Base-by-base conservation (phyloP, 805 yeast species). In the Starmerella floricola region DNA sequence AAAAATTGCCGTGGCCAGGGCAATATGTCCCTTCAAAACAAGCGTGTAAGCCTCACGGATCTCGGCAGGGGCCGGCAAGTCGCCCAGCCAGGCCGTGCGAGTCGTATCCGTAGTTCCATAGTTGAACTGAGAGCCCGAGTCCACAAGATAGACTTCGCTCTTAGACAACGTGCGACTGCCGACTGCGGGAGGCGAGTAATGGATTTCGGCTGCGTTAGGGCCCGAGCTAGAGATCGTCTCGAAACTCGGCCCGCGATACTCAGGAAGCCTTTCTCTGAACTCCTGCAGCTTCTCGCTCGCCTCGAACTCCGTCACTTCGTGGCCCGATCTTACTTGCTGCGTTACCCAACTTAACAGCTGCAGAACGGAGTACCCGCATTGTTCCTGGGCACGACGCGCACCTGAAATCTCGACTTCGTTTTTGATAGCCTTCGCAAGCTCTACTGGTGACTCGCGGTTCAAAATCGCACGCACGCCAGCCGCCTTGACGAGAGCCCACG, bases 101-200 rank as follows among this genome's bases (percentile, higher is more conserved):
- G 98, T 91, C 21, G 88, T 84, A 58, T 91, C 98, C 0, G 98
- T 91, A 0, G 98, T 91, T 10, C 98, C 98, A 55, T 87, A 95
- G 18, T 79, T 59, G 56, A 74, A 88, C 55, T 91, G 98, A 0
- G 91, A 83, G 3, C 98, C 98, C 2, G 94, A 75, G 60, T 91
- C 98, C 46, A 83, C 67, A 48, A 91, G 65, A 52, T 79, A 86
- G 2, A 86, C 72, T 44, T 78, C 72, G 17, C 71, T 61, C 8
- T 79, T 77, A 54, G 81, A 78, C 45, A 91, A 74, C 44, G 70
- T 59, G 1, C 79, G 65, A 41, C 73, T 71, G 16, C 72, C 67
- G 11, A 71, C 78, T 44, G 38, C 66, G 53, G 51, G 68, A 33
- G 93, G 91, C 32, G 74, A 63, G 57, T 82, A 82, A 58, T 82